Evolutionary conservation across 495 filamentous ascomycete genomes (phyloP).

Genomic region (Extremus antarcticus): DNA sequence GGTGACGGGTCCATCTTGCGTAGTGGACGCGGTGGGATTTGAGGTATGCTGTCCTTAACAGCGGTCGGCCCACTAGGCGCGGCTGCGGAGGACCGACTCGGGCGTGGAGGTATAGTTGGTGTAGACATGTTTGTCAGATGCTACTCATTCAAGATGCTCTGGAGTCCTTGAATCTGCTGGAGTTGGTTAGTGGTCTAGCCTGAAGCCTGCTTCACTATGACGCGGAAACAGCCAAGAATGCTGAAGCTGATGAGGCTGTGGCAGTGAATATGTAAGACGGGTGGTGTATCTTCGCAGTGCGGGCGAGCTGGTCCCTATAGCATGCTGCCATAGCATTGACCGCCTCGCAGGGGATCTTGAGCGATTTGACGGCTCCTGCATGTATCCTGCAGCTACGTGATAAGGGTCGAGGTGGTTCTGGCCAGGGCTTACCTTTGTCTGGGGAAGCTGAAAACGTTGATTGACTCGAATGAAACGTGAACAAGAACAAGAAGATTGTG

Average conservation of each 20-base stretch:
- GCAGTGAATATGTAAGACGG: no score
- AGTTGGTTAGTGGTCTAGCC: not conserved
- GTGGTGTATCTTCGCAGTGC: no score
- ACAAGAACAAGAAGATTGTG: not conserved
- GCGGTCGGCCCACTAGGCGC: slow-evolving; percentile 22
- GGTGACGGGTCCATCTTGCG: slow-evolving; percentile 63
- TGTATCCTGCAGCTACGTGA: not conserved
- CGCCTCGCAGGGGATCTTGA: not conserved
- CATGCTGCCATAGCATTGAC: not conserved
- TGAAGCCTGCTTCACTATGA: not conserved
- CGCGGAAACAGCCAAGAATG: not conserved
- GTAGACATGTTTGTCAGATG: slow-evolving; percentile 39
- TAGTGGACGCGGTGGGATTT: slow-evolving; percentile 63
- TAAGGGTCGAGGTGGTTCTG: not conserved
- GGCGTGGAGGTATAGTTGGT: slow-evolving; percentile 53
- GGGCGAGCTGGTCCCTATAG: not conserved
- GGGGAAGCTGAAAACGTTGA: not conserved
- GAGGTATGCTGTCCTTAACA: slow-evolving; percentile 35
- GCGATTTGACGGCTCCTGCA: not conserved
- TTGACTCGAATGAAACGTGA: not conserved
- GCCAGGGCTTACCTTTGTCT: not conserved
- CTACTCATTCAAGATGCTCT: slow-evolving; percentile 2
- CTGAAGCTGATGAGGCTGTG: not conserved
- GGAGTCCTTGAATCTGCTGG: not conserved
- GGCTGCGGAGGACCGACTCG: slow-evolving; percentile 32